Evolutionary conservation across 2,329 filamentous ascomycete species (phyloP), one percentile per base, ranked within the genome.

Genomic region (Trichoderma lentiforme): DNA sequence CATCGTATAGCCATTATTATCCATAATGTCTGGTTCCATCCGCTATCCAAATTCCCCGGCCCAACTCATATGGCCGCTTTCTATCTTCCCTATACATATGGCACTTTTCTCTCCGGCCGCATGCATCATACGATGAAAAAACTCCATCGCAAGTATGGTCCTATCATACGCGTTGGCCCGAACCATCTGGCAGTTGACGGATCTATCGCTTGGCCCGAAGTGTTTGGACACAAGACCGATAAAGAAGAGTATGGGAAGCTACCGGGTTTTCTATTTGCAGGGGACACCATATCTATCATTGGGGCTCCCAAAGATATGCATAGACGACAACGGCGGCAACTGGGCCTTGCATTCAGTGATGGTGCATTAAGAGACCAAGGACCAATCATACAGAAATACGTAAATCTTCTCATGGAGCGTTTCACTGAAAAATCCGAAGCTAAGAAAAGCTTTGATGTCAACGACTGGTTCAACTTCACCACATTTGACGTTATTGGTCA

Each of bases 401-500:
- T 80, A 9, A 73, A 79, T 28, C 39, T 78, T 2, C 71, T 81
- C 11, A 68, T 79, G 24, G 36, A 71, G 11, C 68, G 74, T 9
- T 69, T 80, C 5, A 60, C 71, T 9, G 70, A 75, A 12, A 75
- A 74, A 0, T 74, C 73, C 18, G 30, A 62, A 0, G 26, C 65
- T 5, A 73, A 73, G 2, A 39, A 72, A 53, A 12, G 63, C 1
- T 58, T 78, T 60, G 74, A 78, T 43, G 76, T 82, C 71, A 76
- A 76, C 12, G 74, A 80, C 36, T 83, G 81, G 81, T 76, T 78
- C 68, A 81, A 82, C 60, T 82, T 81, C 72, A 75, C 78, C 2
- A 80, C 82, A 0, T 82, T 85, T 72, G 83, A 84, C 74, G 81
- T 85, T 24, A 81, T 83, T n/a, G 77, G 78, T 7, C 75, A 79